These are phyloP conservation scores for Alternaria triticimaculans DNA, from an alignment of 2,329 filamentous ascomycete species.

Conservation along the genomic window DNA sequence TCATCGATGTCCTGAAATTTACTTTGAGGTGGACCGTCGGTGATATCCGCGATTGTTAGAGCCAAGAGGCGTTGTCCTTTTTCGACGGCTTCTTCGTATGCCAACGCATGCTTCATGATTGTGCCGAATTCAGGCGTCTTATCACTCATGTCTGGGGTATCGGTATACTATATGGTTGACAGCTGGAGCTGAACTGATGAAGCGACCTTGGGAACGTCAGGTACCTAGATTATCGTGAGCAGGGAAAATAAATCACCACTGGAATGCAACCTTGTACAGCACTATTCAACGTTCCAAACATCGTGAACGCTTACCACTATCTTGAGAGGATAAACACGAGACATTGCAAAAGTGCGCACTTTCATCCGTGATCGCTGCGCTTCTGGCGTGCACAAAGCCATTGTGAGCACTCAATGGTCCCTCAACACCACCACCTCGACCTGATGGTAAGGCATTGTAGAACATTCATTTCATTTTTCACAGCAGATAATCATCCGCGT, in stretches of 20 bases:
- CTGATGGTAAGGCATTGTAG: not conserved
- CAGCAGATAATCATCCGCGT: not conserved
- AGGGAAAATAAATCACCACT: not conserved
- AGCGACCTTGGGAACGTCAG: not conserved
- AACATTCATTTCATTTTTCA: not conserved
- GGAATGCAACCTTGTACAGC: not conserved
- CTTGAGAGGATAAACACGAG: not conserved
- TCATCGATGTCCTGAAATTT: not conserved
- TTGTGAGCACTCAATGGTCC: not conserved
- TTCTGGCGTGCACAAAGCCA: not conserved
- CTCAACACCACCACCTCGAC: not conserved
- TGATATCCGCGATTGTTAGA: not conserved
- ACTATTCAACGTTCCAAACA: not conserved
- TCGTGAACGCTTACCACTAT: not conserved
- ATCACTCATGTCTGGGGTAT: not conserved
- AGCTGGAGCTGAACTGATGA: not conserved
- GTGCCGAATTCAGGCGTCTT: not conserved
- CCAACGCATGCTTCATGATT: not conserved
- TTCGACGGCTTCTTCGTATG: not conserved
- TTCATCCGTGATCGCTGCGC: not conserved
- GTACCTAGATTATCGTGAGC: not conserved
- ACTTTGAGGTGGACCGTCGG: not conserved
- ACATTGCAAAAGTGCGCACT: not conserved
- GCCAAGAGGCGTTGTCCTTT: not conserved
- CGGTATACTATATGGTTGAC: not conserved